Evolutionary conservation across 129 eudicot species (phyloP), one percentile per base, ranked within the genome.

Genomic region (Cynara cardunculus): DNA sequence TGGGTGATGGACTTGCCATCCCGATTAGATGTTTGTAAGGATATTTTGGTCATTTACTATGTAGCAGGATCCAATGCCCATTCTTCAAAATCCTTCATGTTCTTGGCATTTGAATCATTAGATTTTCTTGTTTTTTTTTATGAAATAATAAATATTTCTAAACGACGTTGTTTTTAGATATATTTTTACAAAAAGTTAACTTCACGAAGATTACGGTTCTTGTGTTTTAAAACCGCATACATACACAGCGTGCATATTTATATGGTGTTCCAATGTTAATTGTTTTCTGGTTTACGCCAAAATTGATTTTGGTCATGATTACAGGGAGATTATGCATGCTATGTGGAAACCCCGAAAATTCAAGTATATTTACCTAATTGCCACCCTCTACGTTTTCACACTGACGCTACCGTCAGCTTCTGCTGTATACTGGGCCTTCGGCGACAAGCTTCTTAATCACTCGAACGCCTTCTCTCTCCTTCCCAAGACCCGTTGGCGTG

Each of bases 331-430:
- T 76, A 92, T 92, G 97, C 97, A 92, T 77, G 97, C 97, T 0
- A 92, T 92, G 97, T 92, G 97, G 97, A 92, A 92, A 84, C 97
- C 97, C 5, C 93, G 90, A 44, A 90, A 89, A 59, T 90, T 93
- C 85, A 93, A 93, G 84, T 49, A 81, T 37, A 93, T 93, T 69
- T 93, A 93, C 84, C 81, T 93, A 73, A 26, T 90, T 14, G 97
- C 97, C 72, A 93, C 97, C 13, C 79, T 93, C 0, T 93, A 93
- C 77, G 97, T 93, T 69, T 82, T 90, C 66, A 93, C 97, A 32
- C 84, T 90, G 25, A 90, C 97, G 10, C 85, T 93, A 25, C 97
- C 97, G 31, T 93, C 96, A 10, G 89, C 96, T 2, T 76, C 88
- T 1, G 96, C 97, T 2, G 93, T 93, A 16, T 93, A 93, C 74